Base-by-base conservation (phyloP, 805 yeast genomes). In the Suhomyces prunicola region DNA sequence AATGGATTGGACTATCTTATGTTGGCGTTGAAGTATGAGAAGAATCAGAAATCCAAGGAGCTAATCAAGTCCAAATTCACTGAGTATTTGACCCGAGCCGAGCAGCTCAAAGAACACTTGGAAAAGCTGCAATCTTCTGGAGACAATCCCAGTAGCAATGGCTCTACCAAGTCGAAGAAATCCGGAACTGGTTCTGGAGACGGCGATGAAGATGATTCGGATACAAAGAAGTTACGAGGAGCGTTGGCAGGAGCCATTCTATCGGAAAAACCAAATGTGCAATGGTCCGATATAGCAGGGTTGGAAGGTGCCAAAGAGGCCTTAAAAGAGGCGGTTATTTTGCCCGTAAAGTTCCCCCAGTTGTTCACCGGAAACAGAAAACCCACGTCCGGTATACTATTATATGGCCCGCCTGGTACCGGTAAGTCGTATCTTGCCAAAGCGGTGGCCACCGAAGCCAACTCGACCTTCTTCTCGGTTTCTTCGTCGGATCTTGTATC, bases 381-480 rank as follows among this genome's bases (percentile, higher is more conserved):
- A 65, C 99, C 99, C 1, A 85, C 93, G 2, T 78, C 89, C 5
- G 99, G 99, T 45, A 93, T 94, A 46, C 71, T 94, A 47, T 73
- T 94, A 22, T 89, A 88, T 64, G 80, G 80, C 0, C 80, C 80
- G 9, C 99, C 99, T 2, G 99, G 99, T 64, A 94, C 99, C 0
- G 99, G 99, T 78, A 94, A 94, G 66, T 93, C 98, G 1, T 94
- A 86, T 65, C 75, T 94, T 54, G 99, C 99, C 9, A 94, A 94
- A 68, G 99, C 99, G 0, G 98, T 94, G 7, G 99, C 99, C 24
- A 94, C 99, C 0, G 99, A 94, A 64, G 97, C 98, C 48, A 91
- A 93, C 68, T 90, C 97, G 0, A 94, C 99, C 0, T 94, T 94
- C 63, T 94, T 94, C 72, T 88, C 97, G 2, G 96, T 94, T 1